Evolutionary conservation across 108 stramenopile genomes (phyloP), one percentile per base, ranked within the genome.

Genomic region (Conticribra weissflogii): DNA sequence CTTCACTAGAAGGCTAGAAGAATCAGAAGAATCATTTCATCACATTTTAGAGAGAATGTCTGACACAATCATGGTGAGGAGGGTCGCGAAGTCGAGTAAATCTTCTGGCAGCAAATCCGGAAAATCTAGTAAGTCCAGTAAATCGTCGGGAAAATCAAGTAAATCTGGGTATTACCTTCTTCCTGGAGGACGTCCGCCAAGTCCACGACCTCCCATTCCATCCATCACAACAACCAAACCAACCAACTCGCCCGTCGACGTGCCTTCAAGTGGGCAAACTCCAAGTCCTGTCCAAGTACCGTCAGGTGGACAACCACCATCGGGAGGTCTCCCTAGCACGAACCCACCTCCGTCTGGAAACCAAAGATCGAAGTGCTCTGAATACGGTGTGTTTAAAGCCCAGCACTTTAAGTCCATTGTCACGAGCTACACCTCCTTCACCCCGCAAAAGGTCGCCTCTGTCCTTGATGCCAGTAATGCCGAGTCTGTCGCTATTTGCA

Each of bases 401-500:
- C 7, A 63, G 5, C 48, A 66, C 2, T 66, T 66, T 32, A 66
- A 54, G 16, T 8, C 28, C 3, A 53, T 55, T 16, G 53, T 66
- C 0, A 7, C 12, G 8, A 54, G 22, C 18, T 55, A 53, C 53
- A 66, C 53, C 2, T 41, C 33, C 5, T 66, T 66, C 32, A 55
- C 53, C 3, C 66, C 66, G 14, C 18, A 54, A 45, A 5, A 28
- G 30, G 34, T 27, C 41, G 25, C 3, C 12, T 12, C 66, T 16
- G 25, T 55, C 17, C 8, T 66, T 3, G 53, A 49, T 14, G 27
- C 29, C 7, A 22, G 21, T 18, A 31, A 54, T 44, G 54, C 44
- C 0, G 27, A 29, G 15, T 34, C 54, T 3, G 34, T 54, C 17
- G 66, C 66, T 17, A 25, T 34, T 33, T 66, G 66, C 32, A 34